phyloP scores from a whole-genome alignment of 2,329 filamentous ascomycete species.

The Periglandula ipomoeae region DNA sequence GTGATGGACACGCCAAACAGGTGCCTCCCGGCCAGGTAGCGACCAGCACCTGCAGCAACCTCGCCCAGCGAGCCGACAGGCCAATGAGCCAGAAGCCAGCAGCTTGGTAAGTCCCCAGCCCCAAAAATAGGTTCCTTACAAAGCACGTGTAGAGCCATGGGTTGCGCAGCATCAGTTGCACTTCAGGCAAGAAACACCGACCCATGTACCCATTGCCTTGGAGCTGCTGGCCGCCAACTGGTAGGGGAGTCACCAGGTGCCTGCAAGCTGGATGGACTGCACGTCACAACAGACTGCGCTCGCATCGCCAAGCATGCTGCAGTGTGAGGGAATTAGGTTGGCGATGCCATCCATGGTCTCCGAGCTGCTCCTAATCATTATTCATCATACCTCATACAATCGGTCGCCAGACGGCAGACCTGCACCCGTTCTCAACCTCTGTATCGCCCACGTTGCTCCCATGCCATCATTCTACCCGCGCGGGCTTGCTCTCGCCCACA shows the following conservation, averaged over 20 bases:
- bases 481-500: too few species aligned
- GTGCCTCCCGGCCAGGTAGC: neutral
- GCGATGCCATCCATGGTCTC: too few species aligned
- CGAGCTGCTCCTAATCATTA: too few species aligned
- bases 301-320: too few species aligned
- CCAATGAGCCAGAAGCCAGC: neutral
- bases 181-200: neutral
- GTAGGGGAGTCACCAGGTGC: too few species aligned
- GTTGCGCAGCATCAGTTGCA: neutral
- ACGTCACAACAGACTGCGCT: too few species aligned
- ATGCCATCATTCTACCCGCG: too few species aligned
- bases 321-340: too few species aligned
- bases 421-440: neutral
- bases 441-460: neutral
- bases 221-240: neutral
- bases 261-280: too few species aligned
- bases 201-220: neutral
- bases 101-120: neutral
- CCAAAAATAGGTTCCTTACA: conserved; percentile 10
- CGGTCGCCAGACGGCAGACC: neutral
- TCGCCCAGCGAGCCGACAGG: neutral
- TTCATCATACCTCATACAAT: too few species aligned
- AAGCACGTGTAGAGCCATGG: conserved; percentile 1
- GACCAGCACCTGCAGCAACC: too few species aligned
- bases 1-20: neutral